A percentile compares a stretch with the other conserved stretches of the same genome.
These are phyloP conservation scores for Colletotrichum limetticola DNA, from an alignment of 2,329 filamentous ascomycete genomes.

Conservation along the genomic window DNA sequence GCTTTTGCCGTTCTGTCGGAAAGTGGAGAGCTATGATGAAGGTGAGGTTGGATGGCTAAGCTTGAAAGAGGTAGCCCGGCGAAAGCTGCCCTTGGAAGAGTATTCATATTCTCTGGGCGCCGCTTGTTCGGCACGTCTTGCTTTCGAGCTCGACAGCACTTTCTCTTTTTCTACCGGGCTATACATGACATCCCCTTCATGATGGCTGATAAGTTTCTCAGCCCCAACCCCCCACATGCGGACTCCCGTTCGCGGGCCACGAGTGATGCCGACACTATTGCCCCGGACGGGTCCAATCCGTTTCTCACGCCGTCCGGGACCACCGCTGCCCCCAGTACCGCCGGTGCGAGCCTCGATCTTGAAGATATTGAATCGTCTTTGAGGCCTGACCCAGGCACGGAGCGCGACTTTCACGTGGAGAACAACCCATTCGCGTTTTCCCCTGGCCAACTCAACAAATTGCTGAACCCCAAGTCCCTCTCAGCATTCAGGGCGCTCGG, in stretches of 20 bases:
- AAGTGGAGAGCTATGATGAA: conserved; percentile 26
- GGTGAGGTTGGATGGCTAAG: not conserved
- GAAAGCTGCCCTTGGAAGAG: conserved; percentile 20
- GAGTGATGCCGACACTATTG: conserved; percentile 33
- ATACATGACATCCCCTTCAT: conserved; percentile 12
- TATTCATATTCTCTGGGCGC: conserved; percentile 29
- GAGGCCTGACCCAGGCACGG: conserved; percentile 75
- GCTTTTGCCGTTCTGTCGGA: not conserved
- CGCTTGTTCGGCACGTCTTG: conserved; percentile 29
- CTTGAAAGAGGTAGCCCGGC: conserved; percentile 11
- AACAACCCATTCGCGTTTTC: conserved; percentile 82
- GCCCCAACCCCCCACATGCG: conserved; percentile 25
- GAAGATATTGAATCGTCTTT: conserved; percentile 61
- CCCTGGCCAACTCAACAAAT: conserved; percentile 78
- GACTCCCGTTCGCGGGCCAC: conserved; percentile 25
- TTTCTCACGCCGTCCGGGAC: conserved; percentile 38
- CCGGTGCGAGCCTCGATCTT: conserved; percentile 28
- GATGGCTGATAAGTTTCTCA: conserved; percentile 27
- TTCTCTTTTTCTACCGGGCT: conserved; percentile 6
- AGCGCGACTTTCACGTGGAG: conserved; percentile 73
- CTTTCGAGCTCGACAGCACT: conserved; percentile 27
- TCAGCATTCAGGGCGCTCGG: conserved; percentile 78
- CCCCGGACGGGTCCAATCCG: conserved; percentile 33
- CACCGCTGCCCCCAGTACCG: conserved; percentile 26
- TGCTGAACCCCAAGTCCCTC: conserved; percentile 80